Evolutionary conservation across 768 basidiomycete genomes (phyloP).

Genomic region (Suillus occidentalis): DNA sequence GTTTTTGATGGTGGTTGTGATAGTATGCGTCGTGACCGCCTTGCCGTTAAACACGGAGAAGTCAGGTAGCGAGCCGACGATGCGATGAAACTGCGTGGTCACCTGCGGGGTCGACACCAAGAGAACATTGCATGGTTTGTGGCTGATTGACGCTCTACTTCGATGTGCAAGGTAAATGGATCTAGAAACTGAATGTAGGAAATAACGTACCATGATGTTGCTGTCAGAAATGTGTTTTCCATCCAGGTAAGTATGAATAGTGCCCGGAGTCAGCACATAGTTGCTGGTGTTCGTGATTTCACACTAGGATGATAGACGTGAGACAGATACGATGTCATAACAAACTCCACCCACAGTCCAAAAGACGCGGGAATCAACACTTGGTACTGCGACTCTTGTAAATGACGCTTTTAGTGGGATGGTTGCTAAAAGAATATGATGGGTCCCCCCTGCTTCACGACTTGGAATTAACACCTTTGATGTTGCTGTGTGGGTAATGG

Average conservation of each 20-base stretch:
- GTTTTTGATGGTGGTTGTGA: constrained; percentile 17
- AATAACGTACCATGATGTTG: constrained; percentile 19
- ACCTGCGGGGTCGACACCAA: constrained; percentile 19
- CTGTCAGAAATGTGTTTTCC: constrained; percentile 28
- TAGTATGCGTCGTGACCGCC: constrained; percentile 20
- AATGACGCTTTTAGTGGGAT: constrained; percentile 22
- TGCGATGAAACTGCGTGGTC: constrained; percentile 17
- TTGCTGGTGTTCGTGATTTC: constrained; percentile 27
- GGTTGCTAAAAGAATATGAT: constrained; percentile 24
- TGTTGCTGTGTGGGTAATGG: constrained; percentile 18
- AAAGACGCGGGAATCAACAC: constrained; percentile 18
- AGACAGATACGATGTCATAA: background rate
- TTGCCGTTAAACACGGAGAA: constrained; percentile 7
- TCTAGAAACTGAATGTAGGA: background rate
- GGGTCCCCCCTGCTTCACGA: background rate
- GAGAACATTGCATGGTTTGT: constrained; percentile 21
- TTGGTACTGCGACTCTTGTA: constrained; percentile 24
- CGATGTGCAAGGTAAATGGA: background rate
- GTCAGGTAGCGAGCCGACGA: constrained; percentile 14
- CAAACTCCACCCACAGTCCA: constrained; percentile 16
- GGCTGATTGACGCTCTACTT: constrained; percentile 15
- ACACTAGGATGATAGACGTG: constrained; percentile 12
- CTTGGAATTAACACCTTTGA: constrained; percentile 19
- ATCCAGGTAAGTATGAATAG: constrained; percentile 28
- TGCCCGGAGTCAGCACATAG: constrained; percentile 29